Conservation (phyloP, 2,329 filamentous ascomycete species). For the Diatrype stigma region DNA sequence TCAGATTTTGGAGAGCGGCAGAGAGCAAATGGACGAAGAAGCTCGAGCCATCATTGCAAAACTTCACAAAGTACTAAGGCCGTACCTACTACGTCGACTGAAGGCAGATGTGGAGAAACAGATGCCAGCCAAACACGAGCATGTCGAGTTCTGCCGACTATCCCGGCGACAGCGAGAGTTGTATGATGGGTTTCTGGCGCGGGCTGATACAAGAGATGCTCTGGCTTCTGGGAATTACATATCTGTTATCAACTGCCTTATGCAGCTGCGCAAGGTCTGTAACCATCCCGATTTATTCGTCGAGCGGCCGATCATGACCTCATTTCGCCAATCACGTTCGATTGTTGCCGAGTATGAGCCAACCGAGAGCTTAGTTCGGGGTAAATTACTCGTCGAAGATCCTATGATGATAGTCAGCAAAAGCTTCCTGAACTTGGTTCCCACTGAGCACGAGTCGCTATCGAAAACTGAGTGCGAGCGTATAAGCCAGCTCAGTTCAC, state of each 20-base stretch:
- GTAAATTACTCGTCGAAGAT: slow-evolving; percentile 57
- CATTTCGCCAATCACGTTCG: slow-evolving; percentile 84
- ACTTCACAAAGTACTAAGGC: slow-evolving; percentile 87
- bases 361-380: slow-evolving; percentile 67
- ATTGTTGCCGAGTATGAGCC: slow-evolving; percentile 69
- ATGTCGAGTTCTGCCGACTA: slow-evolving; percentile 90
- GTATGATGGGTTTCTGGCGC: slow-evolving; percentile 93
- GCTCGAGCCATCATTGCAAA: slow-evolving; percentile 88
- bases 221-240: slow-evolving; percentile 91
- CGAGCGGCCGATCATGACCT: slow-evolving; percentile 93
- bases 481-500: slow-evolving; percentile 65
- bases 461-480: slow-evolving; percentile 51
- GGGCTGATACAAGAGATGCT: slow-evolving; percentile 83
- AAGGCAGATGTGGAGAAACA: slow-evolving; percentile 99
- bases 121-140: slow-evolving; percentile 97
- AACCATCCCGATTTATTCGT: slow-evolving; percentile 98
- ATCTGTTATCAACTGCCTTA: slow-evolving; percentile 96
- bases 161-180: slow-evolving; percentile 93
- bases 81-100: slow-evolving; percentile 82
- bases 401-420: slow-evolving; percentile 65
- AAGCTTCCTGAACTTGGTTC: slow-evolving; percentile 74
- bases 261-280: slow-evolving; percentile 96
- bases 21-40: slow-evolving; percentile 91
- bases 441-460: slow-evolving; percentile 63
- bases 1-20: slow-evolving; percentile 91